Base-by-base conservation (phyloP, 257 asterid genomes). In the Lantana camara region DNA sequence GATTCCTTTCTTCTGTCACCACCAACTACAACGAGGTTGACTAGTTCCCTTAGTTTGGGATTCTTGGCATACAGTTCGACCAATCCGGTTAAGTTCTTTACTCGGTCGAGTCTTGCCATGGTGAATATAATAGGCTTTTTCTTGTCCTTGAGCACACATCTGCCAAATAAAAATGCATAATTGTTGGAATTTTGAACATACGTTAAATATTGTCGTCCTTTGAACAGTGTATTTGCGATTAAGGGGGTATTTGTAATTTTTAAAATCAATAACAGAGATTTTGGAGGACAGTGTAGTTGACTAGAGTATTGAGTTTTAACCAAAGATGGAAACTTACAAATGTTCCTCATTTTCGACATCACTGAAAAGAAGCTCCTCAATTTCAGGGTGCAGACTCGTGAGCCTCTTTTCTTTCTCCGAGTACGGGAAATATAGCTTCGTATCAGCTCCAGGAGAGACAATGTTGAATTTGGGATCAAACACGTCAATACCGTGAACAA, bases 381-480 rank as follows among this genome's bases (percentile, higher is more conserved):
- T 81, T 69, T 86, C 96, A 4, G 96, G 86, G 72, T 90, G 96
- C 67, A 84, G 60, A 9, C 83, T 47, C 0, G 96, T 88, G 54
- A 86, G 82, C 54, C 99, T 79, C 77, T 63, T 90, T 5, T 94
- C 96, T 70, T 69, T 82, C 62, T 94, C 96, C 0, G 84, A 72
- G 46, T 83, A 85, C 0, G 97, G 80, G 76, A 77, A 94, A 73
- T 94, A 94, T 58, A 94, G 72, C 69, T 73, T 78, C 67, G 47
- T 79, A 60, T 94, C 99, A 1, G 99, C 97, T 38, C 97, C 97
- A 0, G 99, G 99, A 1, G 96, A 90, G 19, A 90, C 99, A n/a
- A 94, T 94, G 86, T 94, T 94, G 81, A 94, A 94, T 64, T 94
- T 94, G 42, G 99, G 96, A 63, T 90, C 99, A 23, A 94, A 94